Base-by-base conservation (phyloP, 441 rosid genomes). In the Sinapis alba region DNA sequence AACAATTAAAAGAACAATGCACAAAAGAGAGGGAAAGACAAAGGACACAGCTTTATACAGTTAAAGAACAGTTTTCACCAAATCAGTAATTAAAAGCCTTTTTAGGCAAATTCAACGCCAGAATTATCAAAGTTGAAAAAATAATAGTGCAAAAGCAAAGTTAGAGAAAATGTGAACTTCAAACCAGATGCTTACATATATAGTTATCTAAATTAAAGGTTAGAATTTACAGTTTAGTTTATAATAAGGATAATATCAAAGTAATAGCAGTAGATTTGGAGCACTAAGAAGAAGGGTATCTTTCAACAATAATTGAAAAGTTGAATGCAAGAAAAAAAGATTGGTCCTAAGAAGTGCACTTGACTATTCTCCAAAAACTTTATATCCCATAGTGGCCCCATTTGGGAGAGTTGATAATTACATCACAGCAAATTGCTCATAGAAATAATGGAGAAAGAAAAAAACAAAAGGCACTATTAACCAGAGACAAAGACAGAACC, bases 341-440 rank as follows among this genome's bases (percentile, higher is more conserved):
- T 57, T 85, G 93, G 89, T 81, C 92, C 91, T 67, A 70, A 47
- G 74, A 86, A 82, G 75, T 86, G 82, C 84, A 87, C 84, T 78
- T 80, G 74, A 79, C 79, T 69, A 71, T 64, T 79, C 63, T 32
- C 74, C 73, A 91, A 66, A 72, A 68, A 79, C 88, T 86, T 87
- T 86, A 84, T 71, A 84, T 13, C 47, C 77, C 85, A 80, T 83
- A 76, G 51, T 69, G 74, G 72, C 73, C 76, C 77, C 82, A 70
- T 69, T 78, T 65, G 69, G 64, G 79, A 76, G 83, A 73, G 80
- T 78, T 81, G 91, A 88, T 83, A 85, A 84, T 72, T 78, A 85
- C 87, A 76, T 66, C 57, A 72, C 80, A 77, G 18, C 77, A 72
- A 77, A 66, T 36, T 65, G 58, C 68, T 50, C 73, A 77, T 77